A percentile compares a stretch with the other conserved stretches of the same genome.
Evolutionary conservation across 1,284 basidiomycete genomes (phyloP).

Genomic region (Rhodotorula sp.): DNA sequence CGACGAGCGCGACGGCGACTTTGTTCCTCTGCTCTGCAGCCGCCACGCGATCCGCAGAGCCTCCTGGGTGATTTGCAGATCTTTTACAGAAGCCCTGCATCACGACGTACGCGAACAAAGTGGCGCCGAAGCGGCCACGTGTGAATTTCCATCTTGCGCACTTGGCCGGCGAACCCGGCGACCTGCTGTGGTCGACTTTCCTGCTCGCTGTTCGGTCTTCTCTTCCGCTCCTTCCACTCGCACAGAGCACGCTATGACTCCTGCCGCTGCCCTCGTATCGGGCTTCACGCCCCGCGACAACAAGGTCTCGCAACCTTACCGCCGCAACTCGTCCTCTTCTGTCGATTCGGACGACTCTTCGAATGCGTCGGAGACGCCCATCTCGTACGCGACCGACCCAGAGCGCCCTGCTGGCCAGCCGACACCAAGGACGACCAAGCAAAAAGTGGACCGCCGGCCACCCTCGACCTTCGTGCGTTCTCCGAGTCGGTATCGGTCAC

Average conservation of each 20-base stretch:
- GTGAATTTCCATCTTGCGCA: not conserved
- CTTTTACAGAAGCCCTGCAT: too few species aligned
- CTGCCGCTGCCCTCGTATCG: not conserved
- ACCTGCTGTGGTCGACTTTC: not conserved
- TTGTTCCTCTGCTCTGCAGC: too few species aligned
- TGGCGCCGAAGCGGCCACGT: too few species aligned
- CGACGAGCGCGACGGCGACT: too few species aligned
- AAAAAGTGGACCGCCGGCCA: constrained; percentile 29
- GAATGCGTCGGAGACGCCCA: constrained; percentile 8
- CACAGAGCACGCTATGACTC: not conserved
- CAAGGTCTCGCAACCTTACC: not conserved
- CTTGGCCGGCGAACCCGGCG: not conserved
- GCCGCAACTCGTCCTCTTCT: not conserved
- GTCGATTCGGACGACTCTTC: constrained; percentile 11
- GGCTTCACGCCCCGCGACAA: constrained; percentile 1
- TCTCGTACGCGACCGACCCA: constrained; percentile 24
- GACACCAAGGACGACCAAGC: constrained; percentile 13
- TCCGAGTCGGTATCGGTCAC: not conserved
- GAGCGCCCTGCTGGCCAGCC: not conserved
- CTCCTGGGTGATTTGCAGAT: too few species aligned
- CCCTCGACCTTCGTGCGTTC: constrained; percentile 25
- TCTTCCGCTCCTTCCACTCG: not conserved
- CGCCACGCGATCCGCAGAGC: too few species aligned
- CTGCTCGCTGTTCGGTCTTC: not conserved
- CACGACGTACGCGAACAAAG: too few species aligned